Evolutionary conservation across 228 moss, liverwort and hornwort genomes (phyloP), one percentile per base, ranked within the genome.

Genomic region (Sphagnum fallax): DNA sequence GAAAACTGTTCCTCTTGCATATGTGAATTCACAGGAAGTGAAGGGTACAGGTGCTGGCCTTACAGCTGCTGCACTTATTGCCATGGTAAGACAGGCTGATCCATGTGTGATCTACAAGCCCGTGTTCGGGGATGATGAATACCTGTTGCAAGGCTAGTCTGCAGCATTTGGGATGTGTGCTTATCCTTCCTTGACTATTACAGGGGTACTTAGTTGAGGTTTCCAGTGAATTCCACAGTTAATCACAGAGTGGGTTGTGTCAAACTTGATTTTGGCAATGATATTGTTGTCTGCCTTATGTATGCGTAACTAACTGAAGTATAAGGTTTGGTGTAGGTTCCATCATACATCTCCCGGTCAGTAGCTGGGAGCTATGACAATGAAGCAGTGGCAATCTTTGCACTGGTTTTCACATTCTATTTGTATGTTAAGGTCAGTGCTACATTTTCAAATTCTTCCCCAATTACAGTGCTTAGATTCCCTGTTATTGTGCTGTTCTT

Each of bases 321-420:
- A 3, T 55, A 32, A 52, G 77, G 75, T 65, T 74, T 47, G 60
- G 5, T 90, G 67, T 77, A 96, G 96, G 96, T 96, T 53, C 96
- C 93, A 59, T 98, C 93, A 11, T 98, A 93, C 69, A 98, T 93
- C 77, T 93, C 98, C 69, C 81, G 98, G 77, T 98, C 98, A 72
- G 93, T 94, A 64, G 94, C 94, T 78, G 98, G 93, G 63, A 93
- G 91, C 79, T 98, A 93, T 52, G 93, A 98, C 79, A 98, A 98
- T 70, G 94, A 98, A 79, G 98, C 85, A 52, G 97, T 97, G 79
- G 97, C 97, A 62, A 97, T 97, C 67, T 97, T 97, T 90, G 97
- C 97, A 52, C 88, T 97, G 63, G 93, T 97, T 58, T 86, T 93
- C 74, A 97, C 93, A 69, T 97, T 97, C 79, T 97, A 93, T 78